These are phyloP conservation scores for Nissolia schottii DNA, from an alignment of 306 rosid species.

Conservation along the genomic window DNA sequence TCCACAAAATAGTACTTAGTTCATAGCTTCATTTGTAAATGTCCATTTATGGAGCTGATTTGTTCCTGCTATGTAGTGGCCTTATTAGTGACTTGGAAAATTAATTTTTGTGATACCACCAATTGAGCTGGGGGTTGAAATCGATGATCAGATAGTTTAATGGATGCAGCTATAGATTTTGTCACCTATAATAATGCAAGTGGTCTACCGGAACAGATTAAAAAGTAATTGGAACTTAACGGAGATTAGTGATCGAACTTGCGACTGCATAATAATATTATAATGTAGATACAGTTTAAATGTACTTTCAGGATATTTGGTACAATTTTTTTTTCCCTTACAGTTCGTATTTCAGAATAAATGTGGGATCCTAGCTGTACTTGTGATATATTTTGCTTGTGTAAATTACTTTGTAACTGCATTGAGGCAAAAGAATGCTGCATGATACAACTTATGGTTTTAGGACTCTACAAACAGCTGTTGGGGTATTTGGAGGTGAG, in stretches of 20 bases:
- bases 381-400: slow-evolving; percentile 6
- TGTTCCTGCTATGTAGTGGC: not conserved
- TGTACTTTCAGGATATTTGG: not conserved
- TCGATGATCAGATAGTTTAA: not conserved
- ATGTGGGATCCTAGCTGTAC: slow-evolving; percentile 8
- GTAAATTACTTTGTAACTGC: not conserved
- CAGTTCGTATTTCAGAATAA: not conserved
- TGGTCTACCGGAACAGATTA: not conserved
- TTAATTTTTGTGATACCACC: not conserved
- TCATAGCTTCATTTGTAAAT: not conserved
- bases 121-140: not conserved
- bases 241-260: not conserved
- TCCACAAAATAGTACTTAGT: not conserved
- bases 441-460: slow-evolving; percentile 9
- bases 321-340: not conserved
- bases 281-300: not conserved
- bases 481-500: slow-evolving; percentile 82
- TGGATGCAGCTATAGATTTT: not conserved
- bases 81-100: not conserved
- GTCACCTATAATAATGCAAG: not conserved
- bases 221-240: not conserved
- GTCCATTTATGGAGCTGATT: not conserved
- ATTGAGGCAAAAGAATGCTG: not conserved
- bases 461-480: slow-evolving; percentile 96
- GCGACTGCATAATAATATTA: not conserved